phyloP scores from a whole-genome alignment of 441 rosid genomes.

The Populus hybrid region DNA sequence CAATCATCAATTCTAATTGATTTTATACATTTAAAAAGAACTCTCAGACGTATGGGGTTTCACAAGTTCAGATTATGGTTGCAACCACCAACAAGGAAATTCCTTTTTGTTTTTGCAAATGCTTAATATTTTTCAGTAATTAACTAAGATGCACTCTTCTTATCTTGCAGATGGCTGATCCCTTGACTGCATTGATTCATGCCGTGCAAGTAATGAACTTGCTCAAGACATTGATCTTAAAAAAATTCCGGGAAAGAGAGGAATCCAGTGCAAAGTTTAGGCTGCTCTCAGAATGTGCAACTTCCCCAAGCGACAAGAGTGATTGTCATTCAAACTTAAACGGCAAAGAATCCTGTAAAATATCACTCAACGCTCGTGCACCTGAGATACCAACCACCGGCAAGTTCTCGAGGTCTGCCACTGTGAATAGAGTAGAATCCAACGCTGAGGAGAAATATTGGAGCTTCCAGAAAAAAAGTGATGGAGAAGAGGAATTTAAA shows the following conservation, averaged over 20 bases:
- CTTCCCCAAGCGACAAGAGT: constrained; percentile 22
- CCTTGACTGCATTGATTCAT: constrained; percentile 87
- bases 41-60: neutral
- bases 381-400: constrained; percentile 26
- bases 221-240: constrained; percentile 73
- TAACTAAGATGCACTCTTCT: constrained; percentile 1
- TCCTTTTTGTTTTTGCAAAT: constrained; percentile 7
- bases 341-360: constrained; percentile 19
- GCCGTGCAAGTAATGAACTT: constrained; percentile 78
- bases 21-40: too few relatives aligned
- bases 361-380: constrained; percentile 29
- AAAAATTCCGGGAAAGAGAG: too few relatives aligned
- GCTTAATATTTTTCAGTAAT: neutral
- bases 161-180: constrained; percentile 83
- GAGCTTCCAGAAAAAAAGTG: constrained; percentile 24
- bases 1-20: neutral
- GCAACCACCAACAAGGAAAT: constrained; percentile 11
- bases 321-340: constrained; percentile 28
- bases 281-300: constrained; percentile 19
- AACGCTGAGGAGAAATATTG: constrained; percentile 33
- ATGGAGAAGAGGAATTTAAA: constrained; percentile 41
- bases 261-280: constrained; percentile 1
- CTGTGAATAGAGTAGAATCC: constrained; percentile 44
- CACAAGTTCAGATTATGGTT: constrained; percentile 17
- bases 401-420: constrained; percentile 42